Evolutionary conservation across 2,329 filamentous ascomycete genomes (phyloP).

Genomic region (Hymenoscyphus occultus): DNA sequence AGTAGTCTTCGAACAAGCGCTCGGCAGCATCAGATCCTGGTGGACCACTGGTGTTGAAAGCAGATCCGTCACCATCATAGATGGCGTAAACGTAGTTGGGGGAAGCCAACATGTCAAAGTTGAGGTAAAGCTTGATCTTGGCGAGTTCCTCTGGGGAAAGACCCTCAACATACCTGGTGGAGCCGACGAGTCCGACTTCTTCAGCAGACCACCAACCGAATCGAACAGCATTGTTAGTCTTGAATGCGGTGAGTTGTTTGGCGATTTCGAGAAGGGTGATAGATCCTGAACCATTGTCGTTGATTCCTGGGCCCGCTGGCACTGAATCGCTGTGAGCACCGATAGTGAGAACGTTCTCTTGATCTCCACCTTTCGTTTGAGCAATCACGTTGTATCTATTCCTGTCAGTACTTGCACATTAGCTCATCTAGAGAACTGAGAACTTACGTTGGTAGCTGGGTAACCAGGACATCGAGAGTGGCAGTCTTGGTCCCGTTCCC

Average conservation of each 20-base stretch:
- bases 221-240: slow-evolving; percentile 62
- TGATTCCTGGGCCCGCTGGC: slow-evolving; percentile 53
- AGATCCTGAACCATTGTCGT: slow-evolving; percentile 41
- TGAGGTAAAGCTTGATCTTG: slow-evolving; percentile 64
- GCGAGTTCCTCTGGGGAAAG: slow-evolving; percentile 56
- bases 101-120: slow-evolving; percentile 68
- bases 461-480: slow-evolving; percentile 14
- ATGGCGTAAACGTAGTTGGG: slow-evolving; percentile 66
- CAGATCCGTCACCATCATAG: slow-evolving; percentile 51
- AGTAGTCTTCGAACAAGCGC: slow-evolving; percentile 66
- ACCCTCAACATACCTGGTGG: slow-evolving; percentile 56
- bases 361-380: slow-evolving; percentile 58
- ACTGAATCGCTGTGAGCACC: slow-evolving; percentile 65
- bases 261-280: slow-evolving; percentile 60
- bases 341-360: slow-evolving; percentile 62
- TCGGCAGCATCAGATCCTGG: slow-evolving; percentile 67
- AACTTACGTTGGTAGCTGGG: slow-evolving; percentile 11
- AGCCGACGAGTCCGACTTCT: slow-evolving; percentile 64
- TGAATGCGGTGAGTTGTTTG: slow-evolving; percentile 54
- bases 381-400: slow-evolving; percentile 53
- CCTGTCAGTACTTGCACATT: not conserved
- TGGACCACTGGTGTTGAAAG: slow-evolving; percentile 69
- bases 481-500: slow-evolving; percentile 40
- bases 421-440: not conserved
- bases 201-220: slow-evolving; percentile 68